Evolutionary conservation across 805 yeast species (phyloP).

Genomic region (Isabelozyma heimii): DNA sequence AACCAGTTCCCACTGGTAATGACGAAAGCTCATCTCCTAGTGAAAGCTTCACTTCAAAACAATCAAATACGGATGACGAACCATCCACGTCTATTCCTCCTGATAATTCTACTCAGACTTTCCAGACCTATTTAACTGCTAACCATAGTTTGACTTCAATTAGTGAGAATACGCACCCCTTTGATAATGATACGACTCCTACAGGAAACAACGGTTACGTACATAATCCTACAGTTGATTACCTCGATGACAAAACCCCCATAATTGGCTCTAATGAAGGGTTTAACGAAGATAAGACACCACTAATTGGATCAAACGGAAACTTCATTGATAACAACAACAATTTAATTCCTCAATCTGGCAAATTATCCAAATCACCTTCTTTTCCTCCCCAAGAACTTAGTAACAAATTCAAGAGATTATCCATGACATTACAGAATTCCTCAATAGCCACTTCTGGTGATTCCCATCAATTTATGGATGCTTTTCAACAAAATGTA

Average conservation of each 20-base stretch:
- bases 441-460: slow-evolving; percentile 26
- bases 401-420: slow-evolving; percentile 33
- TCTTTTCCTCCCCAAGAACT: slow-evolving; percentile 32
- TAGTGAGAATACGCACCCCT: background rate
- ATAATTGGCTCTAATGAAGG: slow-evolving; percentile 8
- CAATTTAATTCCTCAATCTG: background rate
- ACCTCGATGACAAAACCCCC: slow-evolving; percentile 30
- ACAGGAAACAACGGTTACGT: slow-evolving; percentile 12
- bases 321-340: background rate
- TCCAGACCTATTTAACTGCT: slow-evolving; percentile 27
- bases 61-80: background rate
- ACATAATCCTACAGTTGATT: slow-evolving; percentile 6
- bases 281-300: slow-evolving; percentile 26
- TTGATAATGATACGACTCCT: slow-evolving; percentile 30
- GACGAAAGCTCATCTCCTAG: slow-evolving; percentile 9
- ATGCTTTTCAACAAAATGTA: slow-evolving; percentile 37
- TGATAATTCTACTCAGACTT: slow-evolving; percentile 20
- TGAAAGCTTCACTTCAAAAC: slow-evolving; percentile 4
- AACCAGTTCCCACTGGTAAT: slow-evolving; percentile 9
- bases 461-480: slow-evolving; percentile 40
- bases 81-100: background rate
- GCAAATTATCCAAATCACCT: background rate
- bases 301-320: slow-evolving; percentile 13
- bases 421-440: slow-evolving; percentile 35
- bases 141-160: slow-evolving; percentile 21